Base-by-base conservation (phyloP, 1,139 yeast species). In the Taphrina pruni region DNA sequence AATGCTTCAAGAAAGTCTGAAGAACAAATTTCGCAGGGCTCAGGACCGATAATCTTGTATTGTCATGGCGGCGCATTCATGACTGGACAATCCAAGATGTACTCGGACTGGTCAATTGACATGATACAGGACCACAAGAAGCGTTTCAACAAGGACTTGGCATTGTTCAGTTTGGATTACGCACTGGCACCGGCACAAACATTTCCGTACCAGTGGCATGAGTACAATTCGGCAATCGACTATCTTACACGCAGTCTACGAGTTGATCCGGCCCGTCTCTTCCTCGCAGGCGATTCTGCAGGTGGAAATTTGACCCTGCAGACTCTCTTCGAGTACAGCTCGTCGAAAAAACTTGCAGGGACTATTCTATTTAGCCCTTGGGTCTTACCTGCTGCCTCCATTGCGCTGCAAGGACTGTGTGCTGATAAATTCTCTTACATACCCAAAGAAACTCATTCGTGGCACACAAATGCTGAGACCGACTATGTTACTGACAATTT, bases 1-100 rank as follows among this genome's bases (percentile, higher is more conserved):
- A 50, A 55, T 64, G 67, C 60, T 7, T 11, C 54, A n/a, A 6
- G 26, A 26, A 39, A 20, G 39, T 9, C 67, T 11, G 67, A 64
- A 38, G 36, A 32, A 20, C 56, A 43, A 32, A 39, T 64, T 32
- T 45, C 61, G 8, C 32, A 21, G 8, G 67, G 67, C 12, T 35
- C 50, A 12, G 67, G 61, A 17, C 67, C 67, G 9, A 26, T 64
- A 35, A 55, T 64, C 36, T 26, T 64, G 26, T 64, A 20, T 55
- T 52, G 56, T 39, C 67, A 64, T 38, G 67, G 67, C 6, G 67
- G 67, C 8, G 67, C 67, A 4, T 64, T 64, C 61, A 64, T 57
- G 38, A 17, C 60, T 1, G 67, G 67, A 12, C 67, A 64, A 36
- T 26, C 67, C 14, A 64, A 64, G 48, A 43, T 64, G 61, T 64